Evolutionary conservation across 2,329 filamentous ascomycete genomes (phyloP), one percentile per base, ranked within the genome.

Genomic region (Colletotrichum coccodes): DNA sequence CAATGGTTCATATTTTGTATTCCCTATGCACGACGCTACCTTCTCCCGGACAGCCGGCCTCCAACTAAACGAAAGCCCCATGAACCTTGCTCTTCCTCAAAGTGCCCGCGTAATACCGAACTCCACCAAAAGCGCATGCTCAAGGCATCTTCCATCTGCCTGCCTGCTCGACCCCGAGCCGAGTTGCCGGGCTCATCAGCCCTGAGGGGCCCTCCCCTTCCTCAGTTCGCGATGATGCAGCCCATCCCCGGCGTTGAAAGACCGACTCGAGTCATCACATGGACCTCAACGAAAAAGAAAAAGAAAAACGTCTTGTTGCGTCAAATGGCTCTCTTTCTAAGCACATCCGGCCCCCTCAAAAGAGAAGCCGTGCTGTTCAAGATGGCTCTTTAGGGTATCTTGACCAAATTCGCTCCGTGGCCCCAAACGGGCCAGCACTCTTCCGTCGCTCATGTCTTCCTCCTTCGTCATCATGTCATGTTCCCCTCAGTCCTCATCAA

Each of bases 311-410:
- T 65, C 32, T 69, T 52, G 64, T 66, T 65, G 61, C 56, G 42
- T 69, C 61, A 66, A 60, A 60, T 69, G 49, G 66, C 66, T 66
- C 42, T 69, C 61, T 64, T 61, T 64, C 38, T 65, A 65, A 66
- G 61, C 66, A 69, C 54, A 47, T 21, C 53, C 38, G 61, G 53
- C 47, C 58, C 42, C 47, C 5, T 64, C 40, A 23, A 34, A 32
- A n/a, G 40, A 40, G 26, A 46, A 60, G 66, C 54, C 54, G 66
- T 69, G 61, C 66, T 56, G 40, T 66, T 59, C 62, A 69, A 69
- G 66, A 69, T 66, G 56, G 66, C 66, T 68, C 67, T 68, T 49
- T 63, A 53, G 64, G 67, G 67, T 70, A 70, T 70, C 67, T 67
- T 68, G 67, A 68, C 67, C 67, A 70, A 62, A 68, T 58, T 58